Conservation (phyloP, 805 yeast genomes). For the Sugiyamaella marilandica region DNA sequence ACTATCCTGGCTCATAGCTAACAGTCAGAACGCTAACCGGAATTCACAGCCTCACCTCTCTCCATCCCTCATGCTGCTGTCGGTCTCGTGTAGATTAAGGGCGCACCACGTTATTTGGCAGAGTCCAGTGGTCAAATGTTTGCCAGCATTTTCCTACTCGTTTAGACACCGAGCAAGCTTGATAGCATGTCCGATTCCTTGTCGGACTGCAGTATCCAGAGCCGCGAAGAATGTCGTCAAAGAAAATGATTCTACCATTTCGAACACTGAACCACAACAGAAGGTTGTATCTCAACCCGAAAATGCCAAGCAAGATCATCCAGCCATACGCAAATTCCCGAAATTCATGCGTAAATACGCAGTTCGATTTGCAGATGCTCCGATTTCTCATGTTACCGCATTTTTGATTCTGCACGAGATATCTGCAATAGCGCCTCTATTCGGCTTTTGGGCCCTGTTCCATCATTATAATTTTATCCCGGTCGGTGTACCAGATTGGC, state of each 20-base stretch:
- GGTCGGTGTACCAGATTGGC: conserved; percentile 53
- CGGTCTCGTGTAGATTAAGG: too few relatives aligned
- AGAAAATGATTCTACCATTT: background rate
- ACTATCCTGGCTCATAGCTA: too few relatives aligned
- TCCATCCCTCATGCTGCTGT: too few relatives aligned
- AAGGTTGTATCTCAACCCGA: too few relatives aligned
- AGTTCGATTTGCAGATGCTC: conserved; percentile 47
- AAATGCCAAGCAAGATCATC: conserved; percentile 11
- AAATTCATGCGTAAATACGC: conserved; percentile 48
- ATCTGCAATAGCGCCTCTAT: conserved; percentile 66
- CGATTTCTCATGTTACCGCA: conserved; percentile 56
- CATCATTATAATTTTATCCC: conserved; percentile 54
- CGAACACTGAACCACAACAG: background rate
- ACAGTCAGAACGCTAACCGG: too few relatives aligned
- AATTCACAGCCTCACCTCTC: too few relatives aligned
- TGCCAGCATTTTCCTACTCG: too few relatives aligned
- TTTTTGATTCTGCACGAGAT: conserved; percentile 69
- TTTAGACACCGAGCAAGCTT: too few relatives aligned
- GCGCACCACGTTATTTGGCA: too few relatives aligned
- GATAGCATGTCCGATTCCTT: background rate
- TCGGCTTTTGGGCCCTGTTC: conserved; percentile 62
- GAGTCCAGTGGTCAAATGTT: too few relatives aligned
- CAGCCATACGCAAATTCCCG: conserved; percentile 44
- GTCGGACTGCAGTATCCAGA: conserved; percentile 21
- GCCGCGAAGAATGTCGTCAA: conserved; percentile 26